Evolutionary conservation across 345 rosid species (phyloP).

Genomic region (Citrus reticulata): DNA sequence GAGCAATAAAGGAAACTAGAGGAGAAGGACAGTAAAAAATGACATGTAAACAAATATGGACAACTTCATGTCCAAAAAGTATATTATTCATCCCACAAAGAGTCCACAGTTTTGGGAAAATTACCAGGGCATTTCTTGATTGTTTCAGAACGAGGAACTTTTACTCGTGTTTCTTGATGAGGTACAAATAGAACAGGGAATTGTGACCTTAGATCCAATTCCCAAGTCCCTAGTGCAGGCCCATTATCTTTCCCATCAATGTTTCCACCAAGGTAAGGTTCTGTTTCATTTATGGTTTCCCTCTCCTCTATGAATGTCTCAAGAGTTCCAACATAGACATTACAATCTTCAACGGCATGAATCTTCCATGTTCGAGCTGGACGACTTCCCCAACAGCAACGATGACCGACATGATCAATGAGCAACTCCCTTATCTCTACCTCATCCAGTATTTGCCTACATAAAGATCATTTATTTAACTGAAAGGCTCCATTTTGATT

Average conservation of each 20-base stretch:
- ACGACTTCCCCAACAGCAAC: slow-evolving; percentile 98
- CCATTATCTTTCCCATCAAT: slow-evolving; percentile 49
- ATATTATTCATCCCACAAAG: not conserved
- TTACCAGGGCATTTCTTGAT: slow-evolving; percentile 79
- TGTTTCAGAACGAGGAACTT: slow-evolving; percentile 67
- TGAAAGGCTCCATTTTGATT: not conserved
- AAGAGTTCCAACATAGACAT: slow-evolving; percentile 89
- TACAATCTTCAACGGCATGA: slow-evolving; percentile 82
- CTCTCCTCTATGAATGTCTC: slow-evolving; percentile 92
- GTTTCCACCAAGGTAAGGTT: slow-evolving; percentile 50
- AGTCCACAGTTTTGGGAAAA: not conserved
- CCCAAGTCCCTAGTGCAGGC: slow-evolving; percentile 68
- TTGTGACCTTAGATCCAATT: slow-evolving; percentile 70
- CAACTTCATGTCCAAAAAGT: not conserved
- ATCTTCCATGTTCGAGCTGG: slow-evolving; percentile 98
- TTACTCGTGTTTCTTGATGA: slow-evolving; percentile 52
- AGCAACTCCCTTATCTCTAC: slow-evolving; percentile 90
- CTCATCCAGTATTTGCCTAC: slow-evolving; percentile 85
- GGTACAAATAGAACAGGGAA: slow-evolving; percentile 77
- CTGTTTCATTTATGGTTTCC: slow-evolving; percentile 63
- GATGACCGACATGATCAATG: slow-evolving; percentile 90
- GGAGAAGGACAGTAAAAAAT: not conserved
- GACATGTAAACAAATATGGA: not conserved
- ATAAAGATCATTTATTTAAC: slow-evolving; percentile 2
- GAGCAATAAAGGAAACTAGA: not conserved